Percentiles rank a stretch among this genome's conserved stretches.
Evolutionary conservation across 805 yeast species (phyloP).

Genomic region (Saccharomycopsis capsularis): DNA sequence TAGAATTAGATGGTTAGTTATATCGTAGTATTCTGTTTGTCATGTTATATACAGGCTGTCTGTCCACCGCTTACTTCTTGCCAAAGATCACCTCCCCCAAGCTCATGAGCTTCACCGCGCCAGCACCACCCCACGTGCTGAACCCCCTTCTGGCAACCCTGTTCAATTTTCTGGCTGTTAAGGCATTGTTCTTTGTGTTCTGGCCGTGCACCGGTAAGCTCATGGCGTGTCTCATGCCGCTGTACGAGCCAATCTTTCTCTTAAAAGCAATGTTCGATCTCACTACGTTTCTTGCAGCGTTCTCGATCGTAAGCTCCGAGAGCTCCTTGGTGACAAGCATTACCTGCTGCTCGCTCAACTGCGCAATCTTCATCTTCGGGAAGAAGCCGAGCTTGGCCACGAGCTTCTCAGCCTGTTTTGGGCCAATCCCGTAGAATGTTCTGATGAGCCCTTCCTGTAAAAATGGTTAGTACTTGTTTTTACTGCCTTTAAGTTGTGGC

Average conservation of each 20-base stretch:
- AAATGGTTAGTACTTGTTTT: conserved; percentile 7
- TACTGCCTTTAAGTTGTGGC: too few relatives aligned
- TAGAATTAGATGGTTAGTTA: too few relatives aligned
- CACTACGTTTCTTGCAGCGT: conserved; percentile 64
- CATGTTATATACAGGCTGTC: too few relatives aligned
- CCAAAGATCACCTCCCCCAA: too few relatives aligned
- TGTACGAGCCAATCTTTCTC: conserved; percentile 75
- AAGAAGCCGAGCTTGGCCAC: conserved; percentile 88
- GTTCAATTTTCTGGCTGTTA: conserved; percentile 83
- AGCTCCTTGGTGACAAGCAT: conserved; percentile 84
- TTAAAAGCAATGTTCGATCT: conserved; percentile 73
- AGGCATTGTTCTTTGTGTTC: conserved; percentile 83
- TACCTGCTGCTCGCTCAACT: conserved; percentile 79
- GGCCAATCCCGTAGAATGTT: conserved; percentile 85
- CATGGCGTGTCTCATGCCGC: conserved; percentile 83
- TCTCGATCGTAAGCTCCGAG: conserved; percentile 75
- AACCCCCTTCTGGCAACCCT: conserved; percentile 56
- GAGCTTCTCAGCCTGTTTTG: conserved; percentile 57
- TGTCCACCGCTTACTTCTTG: too few relatives aligned
- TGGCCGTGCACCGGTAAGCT: conserved; percentile 86
- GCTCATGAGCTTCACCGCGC: too few relatives aligned
- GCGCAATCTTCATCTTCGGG: conserved; percentile 92
- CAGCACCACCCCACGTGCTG: conserved; percentile 1
- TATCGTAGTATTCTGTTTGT: too few relatives aligned
- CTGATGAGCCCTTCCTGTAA: conserved; percentile 61